Conservation (phyloP, 305 asterid genomes). For the Nicotiana rustica region DNA sequence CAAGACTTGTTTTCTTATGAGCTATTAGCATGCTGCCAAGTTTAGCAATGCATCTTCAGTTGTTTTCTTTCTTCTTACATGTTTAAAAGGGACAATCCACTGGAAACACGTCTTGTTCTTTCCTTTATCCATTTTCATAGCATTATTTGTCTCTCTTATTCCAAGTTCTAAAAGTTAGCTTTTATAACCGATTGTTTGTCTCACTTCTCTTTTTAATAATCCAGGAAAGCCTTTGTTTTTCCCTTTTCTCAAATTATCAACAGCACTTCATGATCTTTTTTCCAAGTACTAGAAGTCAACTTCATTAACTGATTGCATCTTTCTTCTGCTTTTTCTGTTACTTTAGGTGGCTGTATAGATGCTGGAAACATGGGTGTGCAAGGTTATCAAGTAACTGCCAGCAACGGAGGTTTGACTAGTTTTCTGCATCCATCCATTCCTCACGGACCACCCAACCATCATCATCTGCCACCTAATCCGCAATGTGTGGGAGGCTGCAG, state of each 20-base stretch:
- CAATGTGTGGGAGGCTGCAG: conserved; percentile 65
- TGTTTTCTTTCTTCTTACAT: background rate
- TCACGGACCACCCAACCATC: conserved; percentile 59
- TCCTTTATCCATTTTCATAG: background rate
- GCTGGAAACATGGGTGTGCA: conserved; percentile 57
- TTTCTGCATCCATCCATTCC: conserved; percentile 59
- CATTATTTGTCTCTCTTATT: background rate
- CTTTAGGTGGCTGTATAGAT: conserved; percentile 48
- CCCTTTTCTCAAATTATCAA: background rate
- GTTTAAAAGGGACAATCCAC: background rate
- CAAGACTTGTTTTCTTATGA: conserved; percentile 13
- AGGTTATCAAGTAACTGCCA: conserved; percentile 60
- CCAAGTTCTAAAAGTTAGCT: background rate
- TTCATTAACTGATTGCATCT: conserved; percentile 19
- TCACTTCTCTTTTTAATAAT: conserved; percentile 1
- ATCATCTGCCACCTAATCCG: conserved; percentile 56
- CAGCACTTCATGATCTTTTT: background rate
- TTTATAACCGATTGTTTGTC: background rate
- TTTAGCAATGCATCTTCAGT: background rate
- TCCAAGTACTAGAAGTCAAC: conserved; percentile 10
- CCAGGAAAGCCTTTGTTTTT: background rate
- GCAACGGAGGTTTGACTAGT: conserved; percentile 49
- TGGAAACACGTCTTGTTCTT: background rate
- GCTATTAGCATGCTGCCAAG: conserved; percentile 18
- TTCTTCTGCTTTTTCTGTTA: conserved; percentile 31